Percentiles rank a stretch among this genome's conserved stretches.
Evolutionary conservation across 768 basidiomycete genomes (phyloP).

Genomic region (Suillus bovinus): DNA sequence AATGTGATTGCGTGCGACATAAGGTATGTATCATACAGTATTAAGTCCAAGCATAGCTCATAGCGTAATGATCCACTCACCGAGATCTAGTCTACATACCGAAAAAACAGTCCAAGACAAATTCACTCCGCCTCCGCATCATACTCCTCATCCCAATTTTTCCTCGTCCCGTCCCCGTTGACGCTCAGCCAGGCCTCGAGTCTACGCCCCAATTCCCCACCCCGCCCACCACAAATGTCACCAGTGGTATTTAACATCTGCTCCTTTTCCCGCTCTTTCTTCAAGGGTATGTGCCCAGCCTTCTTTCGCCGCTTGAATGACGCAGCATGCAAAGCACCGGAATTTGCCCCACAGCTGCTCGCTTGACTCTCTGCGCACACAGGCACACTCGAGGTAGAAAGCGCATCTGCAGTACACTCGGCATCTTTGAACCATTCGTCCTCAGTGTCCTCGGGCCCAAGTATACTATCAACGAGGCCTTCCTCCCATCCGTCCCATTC

Average conservation of each 20-base stretch:
- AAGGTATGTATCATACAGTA: background rate
- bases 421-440: slow-evolving; percentile 66
- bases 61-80: background rate
- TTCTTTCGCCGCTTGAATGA: slow-evolving; percentile 35
- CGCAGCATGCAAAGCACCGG: slow-evolving; percentile 24
- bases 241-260: slow-evolving; percentile 70
- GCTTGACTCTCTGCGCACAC: slow-evolving; percentile 4
- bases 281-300: slow-evolving; percentile 50
- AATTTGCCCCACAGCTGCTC: slow-evolving; percentile 12
- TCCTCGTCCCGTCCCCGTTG: slow-evolving; percentile 23
- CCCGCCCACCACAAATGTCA: slow-evolving; percentile 77
- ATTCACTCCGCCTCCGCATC: slow-evolving; percentile 22
- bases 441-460: slow-evolving; percentile 71
- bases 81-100: background rate
- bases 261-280: slow-evolving; percentile 65
- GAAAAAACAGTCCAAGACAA: background rate
- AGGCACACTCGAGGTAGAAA: slow-evolving; percentile 3
- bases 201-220: slow-evolving; percentile 73
- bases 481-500: slow-evolving; percentile 96
- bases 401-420: slow-evolving; percentile 20
- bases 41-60: background rate
- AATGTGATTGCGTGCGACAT: background rate
- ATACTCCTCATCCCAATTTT: slow-evolving; percentile 23
- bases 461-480: slow-evolving; percentile 71
- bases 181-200: slow-evolving; percentile 74